A percentile compares a stretch with the other conserved stretches of the same genome.
Evolutionary conservation across 2,329 filamentous ascomycete genomes (phyloP).

Genomic region (Microdochium nivale): DNA sequence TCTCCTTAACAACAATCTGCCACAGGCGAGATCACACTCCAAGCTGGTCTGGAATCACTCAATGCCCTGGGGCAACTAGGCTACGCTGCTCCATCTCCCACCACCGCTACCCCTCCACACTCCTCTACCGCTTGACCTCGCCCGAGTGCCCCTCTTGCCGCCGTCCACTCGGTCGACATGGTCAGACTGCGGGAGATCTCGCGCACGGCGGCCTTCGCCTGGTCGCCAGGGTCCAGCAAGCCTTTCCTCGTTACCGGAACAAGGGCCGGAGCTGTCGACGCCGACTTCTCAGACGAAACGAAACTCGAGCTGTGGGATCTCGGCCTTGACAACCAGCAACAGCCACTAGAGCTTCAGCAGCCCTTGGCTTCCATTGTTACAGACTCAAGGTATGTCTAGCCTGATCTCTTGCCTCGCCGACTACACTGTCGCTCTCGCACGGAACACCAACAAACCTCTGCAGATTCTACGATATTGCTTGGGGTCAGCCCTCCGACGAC

Average conservation of each 20-base stretch:
- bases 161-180: constrained; percentile 47
- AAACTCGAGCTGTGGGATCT: constrained; percentile 96
- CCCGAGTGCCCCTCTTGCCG: constrained; percentile 4
- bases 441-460: constrained; percentile 9
- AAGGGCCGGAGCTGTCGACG: constrained; percentile 87
- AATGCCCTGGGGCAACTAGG: constrained; percentile 20
- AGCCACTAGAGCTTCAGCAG: constrained; percentile 68
- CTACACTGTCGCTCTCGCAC: background rate
- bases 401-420: background rate
- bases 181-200: constrained; percentile 94
- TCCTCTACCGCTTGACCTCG: constrained; percentile 1
- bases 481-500: constrained; percentile 74
- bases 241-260: constrained; percentile 90
- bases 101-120: background rate
- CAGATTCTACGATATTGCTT: constrained; percentile 96
- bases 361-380: constrained; percentile 76
- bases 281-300: constrained; percentile 95
- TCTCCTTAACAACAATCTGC: background rate
- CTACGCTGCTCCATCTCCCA: constrained; percentile 29
- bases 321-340: constrained; percentile 65
- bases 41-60: constrained; percentile 23
- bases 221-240: constrained; percentile 73
- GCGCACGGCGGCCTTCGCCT: constrained; percentile 93
- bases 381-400: constrained; percentile 66
- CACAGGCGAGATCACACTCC: constrained; percentile 2